phyloP scores from a whole-genome alignment of 768 basidiomycete species.

The Lactarius psammicola region DNA sequence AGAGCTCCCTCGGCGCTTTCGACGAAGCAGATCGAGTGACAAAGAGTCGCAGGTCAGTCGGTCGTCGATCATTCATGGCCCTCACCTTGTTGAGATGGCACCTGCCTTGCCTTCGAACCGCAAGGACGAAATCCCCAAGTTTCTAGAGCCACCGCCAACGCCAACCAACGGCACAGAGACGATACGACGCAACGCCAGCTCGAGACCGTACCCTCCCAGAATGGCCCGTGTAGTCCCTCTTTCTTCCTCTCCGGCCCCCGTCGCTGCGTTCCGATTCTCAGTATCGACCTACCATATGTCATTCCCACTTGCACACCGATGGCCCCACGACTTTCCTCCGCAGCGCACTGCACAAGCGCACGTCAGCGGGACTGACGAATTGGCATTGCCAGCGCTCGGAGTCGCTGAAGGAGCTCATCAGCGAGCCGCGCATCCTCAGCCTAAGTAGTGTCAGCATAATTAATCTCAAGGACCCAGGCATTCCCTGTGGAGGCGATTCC shows the following conservation, averaged over 20 bases:
- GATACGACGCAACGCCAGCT: background rate
- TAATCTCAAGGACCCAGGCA: slow-evolving; percentile 9
- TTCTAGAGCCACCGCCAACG: background rate
- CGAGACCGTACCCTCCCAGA: background rate
- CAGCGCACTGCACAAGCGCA: slow-evolving; percentile 8
- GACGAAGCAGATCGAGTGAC: background rate
- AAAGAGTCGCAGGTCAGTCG: background rate
- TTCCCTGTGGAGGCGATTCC: background rate
- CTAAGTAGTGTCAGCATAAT: slow-evolving; percentile 20
- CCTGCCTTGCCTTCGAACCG: background rate
- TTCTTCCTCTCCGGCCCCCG: slow-evolving; percentile 9
- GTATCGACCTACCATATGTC: background rate
- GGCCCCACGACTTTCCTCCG: background rate
- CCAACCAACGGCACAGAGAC: background rate
- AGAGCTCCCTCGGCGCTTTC: background rate
- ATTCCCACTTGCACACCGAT: background rate
- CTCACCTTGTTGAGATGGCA: background rate
- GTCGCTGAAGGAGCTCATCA: slow-evolving; percentile 21
- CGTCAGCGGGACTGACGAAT: slow-evolving; percentile 13
- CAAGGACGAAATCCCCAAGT: slow-evolving; percentile 3
- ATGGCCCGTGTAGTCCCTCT: background rate
- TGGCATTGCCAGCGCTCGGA: slow-evolving; percentile 16
- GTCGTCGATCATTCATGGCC: slow-evolving; percentile 14
- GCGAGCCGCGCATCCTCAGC: slow-evolving; percentile 18
- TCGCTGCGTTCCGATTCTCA: background rate